Evolutionary conservation across 768 basidiomycete genomes (phyloP).

Genomic region (Tricholoma bakamatsutake): DNA sequence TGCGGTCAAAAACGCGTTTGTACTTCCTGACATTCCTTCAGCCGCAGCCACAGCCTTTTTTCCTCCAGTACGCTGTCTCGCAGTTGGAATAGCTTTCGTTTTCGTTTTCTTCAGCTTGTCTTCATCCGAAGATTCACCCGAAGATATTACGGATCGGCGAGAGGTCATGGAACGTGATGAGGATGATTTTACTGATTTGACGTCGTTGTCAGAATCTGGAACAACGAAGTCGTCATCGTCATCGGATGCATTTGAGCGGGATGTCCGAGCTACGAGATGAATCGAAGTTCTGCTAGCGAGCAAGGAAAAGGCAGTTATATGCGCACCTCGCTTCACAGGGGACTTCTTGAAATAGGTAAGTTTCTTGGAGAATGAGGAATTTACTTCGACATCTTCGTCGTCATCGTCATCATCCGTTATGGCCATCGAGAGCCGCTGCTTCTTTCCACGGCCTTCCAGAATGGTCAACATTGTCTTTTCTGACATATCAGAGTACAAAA

Average conservation of each 20-base stretch:
- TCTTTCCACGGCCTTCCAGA: slow-evolving; percentile 45
- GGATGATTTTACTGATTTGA: slow-evolving; percentile 39
- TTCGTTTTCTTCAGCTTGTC: slow-evolving; percentile 34
- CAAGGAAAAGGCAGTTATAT: background rate
- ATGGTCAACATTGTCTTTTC: slow-evolving; percentile 4
- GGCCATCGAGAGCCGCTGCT: slow-evolving; percentile 48
- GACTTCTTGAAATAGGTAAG: slow-evolving; percentile 65
- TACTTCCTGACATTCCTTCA: slow-evolving; percentile 20
- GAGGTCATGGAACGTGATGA: slow-evolving; percentile 50
- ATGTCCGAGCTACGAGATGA: slow-evolving; percentile 31
- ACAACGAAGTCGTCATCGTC: slow-evolving; percentile 75
- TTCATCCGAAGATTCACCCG: slow-evolving; percentile 33
- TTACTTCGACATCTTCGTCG: slow-evolving; percentile 35
- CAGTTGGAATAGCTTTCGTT: slow-evolving; percentile 29
- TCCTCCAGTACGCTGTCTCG: slow-evolving; percentile 21
- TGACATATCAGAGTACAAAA: background rate
- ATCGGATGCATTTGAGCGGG: slow-evolving; percentile 35
- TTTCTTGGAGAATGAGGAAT: slow-evolving; percentile 48
- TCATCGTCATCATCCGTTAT: slow-evolving; percentile 48
- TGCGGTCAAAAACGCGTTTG: slow-evolving; percentile 63
- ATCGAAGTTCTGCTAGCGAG: background rate
- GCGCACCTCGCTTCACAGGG: slow-evolving; percentile 47
- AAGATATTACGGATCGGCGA: slow-evolving; percentile 28
- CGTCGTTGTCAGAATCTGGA: slow-evolving; percentile 57
- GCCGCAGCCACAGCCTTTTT: slow-evolving; percentile 16